Evolutionary conservation across 169 alveolate genomes (phyloP).

Genomic region (Plasmodium relictum): DNA sequence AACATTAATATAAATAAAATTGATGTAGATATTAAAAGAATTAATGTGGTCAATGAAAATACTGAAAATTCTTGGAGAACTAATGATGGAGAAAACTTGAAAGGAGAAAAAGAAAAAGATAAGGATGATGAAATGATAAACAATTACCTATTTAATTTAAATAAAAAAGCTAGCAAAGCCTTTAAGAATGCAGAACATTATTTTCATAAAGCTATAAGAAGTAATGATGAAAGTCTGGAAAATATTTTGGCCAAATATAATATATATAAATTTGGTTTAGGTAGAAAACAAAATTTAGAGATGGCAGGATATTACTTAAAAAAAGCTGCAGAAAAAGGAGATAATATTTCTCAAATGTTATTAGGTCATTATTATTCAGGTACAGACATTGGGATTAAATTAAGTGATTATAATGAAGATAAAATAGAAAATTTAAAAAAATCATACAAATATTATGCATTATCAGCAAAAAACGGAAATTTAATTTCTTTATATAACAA

Average conservation of each 20-base stretch:
- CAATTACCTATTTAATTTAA: slow-evolving; percentile 27
- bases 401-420: slow-evolving; percentile 86
- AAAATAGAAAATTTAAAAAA: slow-evolving; percentile 80
- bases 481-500: slow-evolving; percentile 88
- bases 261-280: slow-evolving; percentile 86
- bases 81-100: not conserved
- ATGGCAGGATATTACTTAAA: slow-evolving; percentile 87
- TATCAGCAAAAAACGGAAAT: slow-evolving; percentile 89
- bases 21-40: too few relatives aligned
- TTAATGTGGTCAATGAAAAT: not conserved
- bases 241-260: slow-evolving; percentile 80
- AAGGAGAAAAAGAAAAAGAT: not conserved
- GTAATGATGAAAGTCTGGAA: slow-evolving; percentile 50
- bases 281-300: slow-evolving; percentile 82
- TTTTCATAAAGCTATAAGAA: slow-evolving; percentile 65
- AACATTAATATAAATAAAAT: too few relatives aligned
- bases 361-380: slow-evolving; percentile 92
- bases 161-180: slow-evolving; percentile 8
- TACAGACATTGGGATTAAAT: slow-evolving; percentile 84
- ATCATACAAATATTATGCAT: slow-evolving; percentile 87
- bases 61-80: not conserved
- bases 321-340: slow-evolving; percentile 90
- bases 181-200: slow-evolving; percentile 48
- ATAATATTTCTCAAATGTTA: slow-evolving; percentile 87
- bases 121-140: slow-evolving; percentile 36